Percentiles rank a stretch among this genome's conserved stretches.
These are phyloP conservation scores for Alectoria sarmentosa DNA, from an alignment of 495 filamentous ascomycete species.

Conservation along the genomic window DNA sequence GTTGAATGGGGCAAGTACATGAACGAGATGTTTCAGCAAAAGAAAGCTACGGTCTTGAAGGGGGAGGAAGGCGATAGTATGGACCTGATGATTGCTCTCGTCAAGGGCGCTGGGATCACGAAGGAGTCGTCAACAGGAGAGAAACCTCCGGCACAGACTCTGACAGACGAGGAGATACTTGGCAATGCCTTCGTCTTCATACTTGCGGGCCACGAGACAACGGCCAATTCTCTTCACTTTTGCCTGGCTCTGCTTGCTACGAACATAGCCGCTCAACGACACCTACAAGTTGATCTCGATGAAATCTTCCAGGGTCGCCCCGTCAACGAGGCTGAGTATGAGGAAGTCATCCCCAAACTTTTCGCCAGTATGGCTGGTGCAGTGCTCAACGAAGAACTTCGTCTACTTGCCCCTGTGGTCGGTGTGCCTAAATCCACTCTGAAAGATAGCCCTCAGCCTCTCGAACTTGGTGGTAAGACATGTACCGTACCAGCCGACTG, in stretches of 20 bases:
- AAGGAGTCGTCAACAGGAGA: conserved; percentile 20
- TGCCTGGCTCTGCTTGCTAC: conserved; percentile 54
- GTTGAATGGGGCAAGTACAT: conserved; percentile 59
- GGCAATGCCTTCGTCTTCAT: conserved; percentile 67
- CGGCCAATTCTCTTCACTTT: conserved; percentile 59
- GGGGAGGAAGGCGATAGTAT: conserved; percentile 45
- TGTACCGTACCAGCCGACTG: conserved; percentile 44
- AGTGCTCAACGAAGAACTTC: conserved; percentile 60
- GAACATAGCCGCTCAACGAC: conserved; percentile 47
- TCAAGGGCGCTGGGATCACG: conserved; percentile 34
- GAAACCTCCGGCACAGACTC: conserved; percentile 26
- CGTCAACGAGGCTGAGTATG: conserved; percentile 53
- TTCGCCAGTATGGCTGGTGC: conserved; percentile 60
- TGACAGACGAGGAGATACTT: conserved; percentile 54
- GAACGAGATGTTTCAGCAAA: conserved; percentile 51
- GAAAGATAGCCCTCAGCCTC: conserved; percentile 38
- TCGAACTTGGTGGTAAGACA: conserved; percentile 44
- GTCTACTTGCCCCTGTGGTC: conserved; percentile 53
- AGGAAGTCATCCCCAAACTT: conserved; percentile 46
- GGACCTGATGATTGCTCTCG: conserved; percentile 57
- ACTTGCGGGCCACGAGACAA: conserved; percentile 66
- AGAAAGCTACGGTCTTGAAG: conserved; percentile 42
- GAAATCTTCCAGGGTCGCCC: conserved; percentile 43
- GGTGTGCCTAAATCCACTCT: conserved; percentile 53
- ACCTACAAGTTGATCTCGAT: conserved; percentile 58